phyloP scores from a whole-genome alignment of 1,284 basidiomycete genomes.

The Grifola frondosa region DNA sequence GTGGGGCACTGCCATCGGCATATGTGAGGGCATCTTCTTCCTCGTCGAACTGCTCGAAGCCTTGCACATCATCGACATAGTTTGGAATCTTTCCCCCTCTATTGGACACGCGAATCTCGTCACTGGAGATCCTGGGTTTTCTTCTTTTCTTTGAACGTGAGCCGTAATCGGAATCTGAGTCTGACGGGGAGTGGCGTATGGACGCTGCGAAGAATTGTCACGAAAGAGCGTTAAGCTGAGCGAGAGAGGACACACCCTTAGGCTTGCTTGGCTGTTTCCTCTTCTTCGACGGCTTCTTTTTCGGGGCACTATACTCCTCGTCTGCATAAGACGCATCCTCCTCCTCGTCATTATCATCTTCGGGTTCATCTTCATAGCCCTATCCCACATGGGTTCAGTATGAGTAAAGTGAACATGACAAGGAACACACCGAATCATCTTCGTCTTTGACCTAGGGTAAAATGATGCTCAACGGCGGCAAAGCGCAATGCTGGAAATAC shows the following conservation, averaged over 20 bases:
- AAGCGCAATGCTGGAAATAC: conserved; percentile 16
- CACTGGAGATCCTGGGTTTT: conserved; percentile 54
- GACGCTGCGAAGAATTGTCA: conserved; percentile 16
- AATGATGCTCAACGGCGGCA: conserved; percentile 18
- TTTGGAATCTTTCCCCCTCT: conserved; percentile 82
- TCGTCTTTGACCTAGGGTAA: conserved; percentile 46
- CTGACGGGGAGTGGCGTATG: conserved; percentile 55
- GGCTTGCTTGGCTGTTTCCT: conserved; percentile 65
- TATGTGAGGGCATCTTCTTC: conserved; percentile 58
- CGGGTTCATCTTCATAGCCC: conserved; percentile 65
- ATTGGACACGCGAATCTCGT: conserved; percentile 79
- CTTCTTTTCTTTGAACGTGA: conserved; percentile 86
- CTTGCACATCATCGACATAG: conserved; percentile 82
- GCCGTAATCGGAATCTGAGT: conserved; percentile 89
- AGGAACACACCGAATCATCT: conserved; percentile 63
- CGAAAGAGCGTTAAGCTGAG: conserved; percentile 4
- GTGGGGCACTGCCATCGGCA: conserved; percentile 46
- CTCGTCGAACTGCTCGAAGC: conserved; percentile 78
- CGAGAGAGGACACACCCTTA: conserved; percentile 48
- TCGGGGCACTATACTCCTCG: conserved; percentile 60
- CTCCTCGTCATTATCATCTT: conserved; percentile 50
- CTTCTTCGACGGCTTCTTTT: conserved; percentile 65
- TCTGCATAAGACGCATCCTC: conserved; percentile 78
- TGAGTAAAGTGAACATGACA: conserved; percentile 21
- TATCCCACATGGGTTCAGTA: conserved; percentile 31